These are phyloP conservation scores for Aspergillus glaucus DNA, from an alignment of 2,329 filamentous ascomycete genomes.

Conservation along the genomic window DNA sequence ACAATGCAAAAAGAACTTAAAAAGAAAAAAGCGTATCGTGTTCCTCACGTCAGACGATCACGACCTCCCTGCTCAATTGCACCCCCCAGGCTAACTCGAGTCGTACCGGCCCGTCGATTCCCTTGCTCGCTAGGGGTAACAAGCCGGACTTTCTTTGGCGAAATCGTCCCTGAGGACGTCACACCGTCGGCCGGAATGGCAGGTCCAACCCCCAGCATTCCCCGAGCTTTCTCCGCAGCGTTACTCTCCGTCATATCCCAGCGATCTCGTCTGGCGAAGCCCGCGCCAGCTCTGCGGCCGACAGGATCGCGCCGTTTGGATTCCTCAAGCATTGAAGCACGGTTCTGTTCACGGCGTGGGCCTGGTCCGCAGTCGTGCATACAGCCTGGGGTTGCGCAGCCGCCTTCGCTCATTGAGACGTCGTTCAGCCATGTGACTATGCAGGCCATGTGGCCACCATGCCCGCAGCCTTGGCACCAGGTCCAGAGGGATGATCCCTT, in stretches of 20 bases:
- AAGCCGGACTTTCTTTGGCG: conserved; percentile 41
- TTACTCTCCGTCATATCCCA: conserved; percentile 41
- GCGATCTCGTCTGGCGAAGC: conserved; percentile 39
- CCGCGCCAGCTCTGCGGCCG: conserved; percentile 27
- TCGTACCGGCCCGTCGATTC: conserved; percentile 13
- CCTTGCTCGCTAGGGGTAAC: conserved; percentile 40
- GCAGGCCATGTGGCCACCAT: conserved; percentile 55
- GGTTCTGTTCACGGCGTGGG: conserved; percentile 36
- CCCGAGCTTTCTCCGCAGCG: conserved; percentile 41
- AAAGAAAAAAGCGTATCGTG: not conserved
- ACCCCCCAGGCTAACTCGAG: conserved; percentile 16
- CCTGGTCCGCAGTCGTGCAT: conserved; percentile 54
- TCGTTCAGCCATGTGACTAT: conserved; percentile 51
- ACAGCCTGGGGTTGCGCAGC: conserved; percentile 55
- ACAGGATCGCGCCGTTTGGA: conserved; percentile 27
- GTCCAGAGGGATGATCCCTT: conserved; percentile 44
- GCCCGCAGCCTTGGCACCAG: conserved; percentile 56
- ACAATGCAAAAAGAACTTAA: not conserved
- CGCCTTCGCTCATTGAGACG: conserved; percentile 44
- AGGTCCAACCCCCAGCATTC: conserved; percentile 33
- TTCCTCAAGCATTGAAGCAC: conserved; percentile 25
- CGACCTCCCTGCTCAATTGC: conserved; percentile 5
- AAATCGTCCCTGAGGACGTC: conserved; percentile 28
- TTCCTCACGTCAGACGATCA: not conserved
- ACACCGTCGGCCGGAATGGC: conserved; percentile 12